phyloP scores from a whole-genome alignment of 2,329 filamentous ascomycete genomes.

The Alternaria arborescens region DNA sequence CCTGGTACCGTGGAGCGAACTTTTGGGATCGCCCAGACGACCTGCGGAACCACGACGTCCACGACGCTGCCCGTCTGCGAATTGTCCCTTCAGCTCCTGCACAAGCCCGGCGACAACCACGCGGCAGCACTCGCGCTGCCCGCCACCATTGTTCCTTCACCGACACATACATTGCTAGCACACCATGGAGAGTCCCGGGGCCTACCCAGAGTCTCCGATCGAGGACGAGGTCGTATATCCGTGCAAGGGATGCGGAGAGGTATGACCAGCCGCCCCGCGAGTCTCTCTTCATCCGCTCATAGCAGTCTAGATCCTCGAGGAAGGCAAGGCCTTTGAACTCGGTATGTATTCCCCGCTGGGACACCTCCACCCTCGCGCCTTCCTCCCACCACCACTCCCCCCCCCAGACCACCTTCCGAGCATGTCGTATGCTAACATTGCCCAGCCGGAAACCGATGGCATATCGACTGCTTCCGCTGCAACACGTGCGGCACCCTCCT shows the following conservation, averaged over 20 bases:
- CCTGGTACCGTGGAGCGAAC: conserved; percentile 3
- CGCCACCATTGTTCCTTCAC: conserved; percentile 4
- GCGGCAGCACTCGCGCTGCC: conserved; percentile 2
- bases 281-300: conserved; percentile 26
- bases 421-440: conserved; percentile 34
- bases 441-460: conserved; percentile 93
- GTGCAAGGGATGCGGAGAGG: conserved; percentile 68
- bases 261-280: conserved; percentile 26
- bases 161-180: conserved; percentile 9
- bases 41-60: conserved; percentile 2
- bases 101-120: conserved; percentile 3
- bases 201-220: conserved; percentile 61
- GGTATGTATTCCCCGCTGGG: conserved; percentile 65
- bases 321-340: conserved; percentile 97
- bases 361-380: background rate
- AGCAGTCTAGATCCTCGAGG: conserved; percentile 83
- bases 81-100: background rate
- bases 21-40: conserved; percentile 11
- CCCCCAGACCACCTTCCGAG: background rate
- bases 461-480: conserved; percentile 98
- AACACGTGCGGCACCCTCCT: conserved; percentile 94
- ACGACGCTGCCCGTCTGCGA: conserved; percentile 1
- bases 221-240: conserved; percentile 65
- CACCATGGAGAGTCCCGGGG: conserved; percentile 63
- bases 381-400: background rate